phyloP scores from a whole-genome alignment of 148 eudicot genomes.

The Selenicereus undatus region DNA sequence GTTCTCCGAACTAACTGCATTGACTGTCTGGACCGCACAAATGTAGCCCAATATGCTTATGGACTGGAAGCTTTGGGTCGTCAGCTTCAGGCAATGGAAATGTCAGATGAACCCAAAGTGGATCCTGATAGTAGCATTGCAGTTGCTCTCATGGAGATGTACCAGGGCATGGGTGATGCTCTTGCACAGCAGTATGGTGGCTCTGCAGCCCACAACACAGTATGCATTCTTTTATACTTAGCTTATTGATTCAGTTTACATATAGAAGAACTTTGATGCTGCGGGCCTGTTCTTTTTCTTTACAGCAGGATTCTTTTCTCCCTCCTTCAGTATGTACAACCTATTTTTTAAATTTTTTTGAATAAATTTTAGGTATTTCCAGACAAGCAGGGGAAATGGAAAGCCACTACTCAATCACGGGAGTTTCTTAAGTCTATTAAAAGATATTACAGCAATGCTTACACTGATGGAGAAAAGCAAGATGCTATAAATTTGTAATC shows the following conservation, averaged over 20 bases:
- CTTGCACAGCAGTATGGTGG: conserved; percentile 99
- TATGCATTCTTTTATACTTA: conserved; percentile 28
- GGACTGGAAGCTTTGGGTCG: conserved; percentile 93
- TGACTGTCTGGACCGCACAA: conserved; percentile 95
- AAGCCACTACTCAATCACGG: conserved; percentile 94
- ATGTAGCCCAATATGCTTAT: conserved; percentile 98
- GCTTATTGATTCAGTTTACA: background rate
- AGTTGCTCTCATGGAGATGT: conserved; percentile 92
- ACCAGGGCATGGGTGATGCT: conserved; percentile 99
- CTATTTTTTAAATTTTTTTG: background rate
- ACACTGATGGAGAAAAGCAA: conserved; percentile 98
- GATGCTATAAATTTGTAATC: conserved; percentile 93
- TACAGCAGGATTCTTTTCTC: background rate
- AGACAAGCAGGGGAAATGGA: conserved; percentile 98
- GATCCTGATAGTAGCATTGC: conserved; percentile 93
- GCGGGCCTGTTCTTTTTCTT: background rate
- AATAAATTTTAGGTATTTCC: conserved; percentile 59
- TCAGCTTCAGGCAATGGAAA: conserved; percentile 88
- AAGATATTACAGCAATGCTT: conserved; percentile 97
- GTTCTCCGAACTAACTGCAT: conserved; percentile 96
- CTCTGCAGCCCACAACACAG: conserved; percentile 97
- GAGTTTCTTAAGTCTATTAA: conserved; percentile 94
- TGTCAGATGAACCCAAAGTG: conserved; percentile 76
- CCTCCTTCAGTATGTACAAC: background rate
- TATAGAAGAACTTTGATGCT: background rate